Conservation (phyloP, 1,284 basidiomycete genomes). For the Ustilago esculenta region DNA sequence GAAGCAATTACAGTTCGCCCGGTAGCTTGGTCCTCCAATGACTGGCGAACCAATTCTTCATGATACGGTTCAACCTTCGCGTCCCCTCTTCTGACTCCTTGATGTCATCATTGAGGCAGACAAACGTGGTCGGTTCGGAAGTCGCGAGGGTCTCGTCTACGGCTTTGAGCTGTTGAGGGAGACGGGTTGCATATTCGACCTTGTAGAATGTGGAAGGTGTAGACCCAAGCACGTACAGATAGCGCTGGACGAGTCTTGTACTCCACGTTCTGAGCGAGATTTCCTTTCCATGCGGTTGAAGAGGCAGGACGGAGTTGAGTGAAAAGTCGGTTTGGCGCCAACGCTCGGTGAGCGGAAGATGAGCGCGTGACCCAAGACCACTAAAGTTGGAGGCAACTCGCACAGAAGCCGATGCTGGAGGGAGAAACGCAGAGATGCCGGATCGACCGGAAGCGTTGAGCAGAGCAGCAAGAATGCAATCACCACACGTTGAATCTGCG, state of each 20-base stretch:
- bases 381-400: neutral
- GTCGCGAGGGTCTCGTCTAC: constrained; percentile 22
- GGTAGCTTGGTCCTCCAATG: constrained; percentile 25
- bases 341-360: constrained; percentile 33
- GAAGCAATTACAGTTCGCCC: constrained; percentile 13
- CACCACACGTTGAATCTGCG: constrained; percentile 23
- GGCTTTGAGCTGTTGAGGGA: constrained; percentile 19
- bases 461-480: constrained; percentile 44
- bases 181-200: constrained; percentile 33
- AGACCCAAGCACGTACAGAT: constrained; percentile 34
- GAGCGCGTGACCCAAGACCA: constrained; percentile 13
- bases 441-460: constrained; percentile 27
- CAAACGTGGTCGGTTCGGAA: constrained; percentile 19
- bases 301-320: constrained; percentile 14
- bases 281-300: neutral
- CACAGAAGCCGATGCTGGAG: constrained; percentile 9
- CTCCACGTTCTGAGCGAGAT: constrained; percentile 33
- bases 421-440: constrained; percentile 39
- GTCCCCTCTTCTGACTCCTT: constrained; percentile 29
- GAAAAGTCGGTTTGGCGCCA: constrained; percentile 38
- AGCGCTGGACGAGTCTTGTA: constrained; percentile 37
- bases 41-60: constrained; percentile 29
- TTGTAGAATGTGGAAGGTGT: constrained; percentile 45
- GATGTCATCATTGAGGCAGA: constrained; percentile 53
- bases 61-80: constrained; percentile 28